A percentile compares a stretch with the other conserved stretches of the same genome.
Evolutionary conservation across 192 early-diverging fungal genomes (phyloP).

Genomic region (Linnemannia zychae): DNA sequence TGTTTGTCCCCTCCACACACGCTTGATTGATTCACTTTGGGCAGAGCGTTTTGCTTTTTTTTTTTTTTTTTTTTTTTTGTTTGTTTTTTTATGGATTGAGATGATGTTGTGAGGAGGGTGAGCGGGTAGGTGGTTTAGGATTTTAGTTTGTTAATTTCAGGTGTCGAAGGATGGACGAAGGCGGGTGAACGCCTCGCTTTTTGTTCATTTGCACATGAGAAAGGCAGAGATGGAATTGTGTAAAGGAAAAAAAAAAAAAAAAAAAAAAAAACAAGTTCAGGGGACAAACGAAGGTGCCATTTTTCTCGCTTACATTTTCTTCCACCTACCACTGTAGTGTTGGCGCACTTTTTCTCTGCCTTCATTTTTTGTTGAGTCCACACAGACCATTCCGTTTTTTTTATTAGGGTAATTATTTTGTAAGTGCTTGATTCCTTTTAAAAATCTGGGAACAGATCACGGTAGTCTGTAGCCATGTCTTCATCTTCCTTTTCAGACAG

Average conservation of each 20-base stretch:
- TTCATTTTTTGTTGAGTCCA: not conserved
- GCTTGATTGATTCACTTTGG: not conserved
- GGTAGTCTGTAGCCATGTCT: constrained; percentile 29
- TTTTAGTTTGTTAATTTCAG: too few species aligned
- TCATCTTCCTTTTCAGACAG: constrained; percentile 10
- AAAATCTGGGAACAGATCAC: constrained; percentile 64
- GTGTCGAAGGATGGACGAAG: not conserved
- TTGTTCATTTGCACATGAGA: not conserved
- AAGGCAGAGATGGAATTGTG: not conserved
- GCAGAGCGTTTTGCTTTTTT: not conserved
- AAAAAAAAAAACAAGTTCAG: not conserved
- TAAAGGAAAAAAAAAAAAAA: not conserved
- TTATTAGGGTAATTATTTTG: not conserved
- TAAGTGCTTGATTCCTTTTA: constrained; percentile 30
- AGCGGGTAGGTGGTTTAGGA: too few species aligned
- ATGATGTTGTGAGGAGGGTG: too few species aligned
- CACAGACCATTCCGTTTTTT: not conserved
- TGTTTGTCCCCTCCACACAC: not conserved
- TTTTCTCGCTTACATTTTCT: too few species aligned
- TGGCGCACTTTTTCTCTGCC: not conserved
- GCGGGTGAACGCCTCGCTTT: too few species aligned
- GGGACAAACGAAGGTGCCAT: not conserved
- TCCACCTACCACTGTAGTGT: too few species aligned
- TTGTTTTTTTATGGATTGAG: too few species aligned
- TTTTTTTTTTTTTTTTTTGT: too few species aligned